phyloP scores from a whole-genome alignment of 371 early-diverging fungal species.

The Batkoa obscura region DNA sequence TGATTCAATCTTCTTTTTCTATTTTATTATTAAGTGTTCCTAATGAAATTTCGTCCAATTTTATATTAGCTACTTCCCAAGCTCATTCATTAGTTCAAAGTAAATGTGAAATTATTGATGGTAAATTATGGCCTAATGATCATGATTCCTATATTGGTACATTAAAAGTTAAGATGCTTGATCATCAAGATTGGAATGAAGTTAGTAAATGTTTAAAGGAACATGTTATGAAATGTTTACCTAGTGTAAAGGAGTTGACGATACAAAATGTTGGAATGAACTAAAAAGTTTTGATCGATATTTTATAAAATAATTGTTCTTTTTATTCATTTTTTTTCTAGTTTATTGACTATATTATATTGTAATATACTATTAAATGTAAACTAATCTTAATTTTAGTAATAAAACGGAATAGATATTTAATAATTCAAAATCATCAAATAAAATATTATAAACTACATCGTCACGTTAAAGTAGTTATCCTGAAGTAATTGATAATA shows the following conservation, averaged over 20 bases:
- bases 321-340: neutral
- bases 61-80: neutral
- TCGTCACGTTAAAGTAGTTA: neutral
- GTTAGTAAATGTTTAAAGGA: neutral
- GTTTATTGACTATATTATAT: neutral
- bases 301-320: neutral
- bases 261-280: neutral
- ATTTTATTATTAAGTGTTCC: slow-evolving; percentile 34
- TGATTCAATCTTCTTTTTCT: slow-evolving; percentile 47
- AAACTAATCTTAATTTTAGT: neutral
- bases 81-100: neutral
- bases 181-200: neutral
- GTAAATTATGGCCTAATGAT: slow-evolving; percentile 5
- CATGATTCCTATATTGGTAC: neutral
- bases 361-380: neutral
- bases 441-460: neutral
- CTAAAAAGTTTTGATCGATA: neutral
- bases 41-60: slow-evolving; percentile 12
- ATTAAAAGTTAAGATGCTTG: neutral
- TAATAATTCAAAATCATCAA: neutral
- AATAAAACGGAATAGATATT: neutral
- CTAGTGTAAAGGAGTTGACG: neutral
- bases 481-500: no score
- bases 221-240: neutral
- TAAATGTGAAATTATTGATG: slow-evolving; percentile 3